A percentile compares a stretch with the other conserved stretches of the same genome.
Conservation (phyloP, 768 basidiomycete genomes). For the Leccinum fibrillosum region DNA sequence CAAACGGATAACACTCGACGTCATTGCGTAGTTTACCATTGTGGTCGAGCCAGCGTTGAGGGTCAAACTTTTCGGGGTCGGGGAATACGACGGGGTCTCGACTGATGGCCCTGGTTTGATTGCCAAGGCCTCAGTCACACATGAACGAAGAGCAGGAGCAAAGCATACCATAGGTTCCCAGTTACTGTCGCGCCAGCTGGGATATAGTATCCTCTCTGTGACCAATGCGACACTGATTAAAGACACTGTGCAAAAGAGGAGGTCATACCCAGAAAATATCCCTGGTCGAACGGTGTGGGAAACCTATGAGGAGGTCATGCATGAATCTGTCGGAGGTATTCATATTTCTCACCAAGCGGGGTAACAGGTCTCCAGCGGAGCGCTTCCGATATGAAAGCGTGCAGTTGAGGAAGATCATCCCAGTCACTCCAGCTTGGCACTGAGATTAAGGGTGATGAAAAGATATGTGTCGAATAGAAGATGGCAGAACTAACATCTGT, state of each 20-base stretch:
- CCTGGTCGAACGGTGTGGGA: slow-evolving; percentile 59
- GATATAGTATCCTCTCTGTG: slow-evolving; percentile 20
- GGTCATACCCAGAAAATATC: slow-evolving; percentile 57
- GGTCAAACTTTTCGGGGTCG: slow-evolving; percentile 55
- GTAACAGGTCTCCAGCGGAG: slow-evolving; percentile 38
- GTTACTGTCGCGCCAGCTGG: slow-evolving; percentile 22
- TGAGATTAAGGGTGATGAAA: slow-evolving; percentile 3
- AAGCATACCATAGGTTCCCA: slow-evolving; percentile 21
- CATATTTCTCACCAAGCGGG: slow-evolving; percentile 18
- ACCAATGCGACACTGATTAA: background rate
- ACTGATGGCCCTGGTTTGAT: slow-evolving; percentile 41
- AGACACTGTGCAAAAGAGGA: slow-evolving; percentile 23
- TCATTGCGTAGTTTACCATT: slow-evolving; percentile 46
- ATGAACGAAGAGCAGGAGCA: background rate
- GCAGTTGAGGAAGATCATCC: slow-evolving; percentile 32
- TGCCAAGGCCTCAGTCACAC: background rate
- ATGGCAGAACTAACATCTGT: slow-evolving; percentile 16
- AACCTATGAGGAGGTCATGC: slow-evolving; percentile 25
- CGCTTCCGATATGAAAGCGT: slow-evolving; percentile 36
- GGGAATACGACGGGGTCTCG: slow-evolving; percentile 55
- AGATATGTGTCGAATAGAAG: background rate
- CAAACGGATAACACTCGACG: slow-evolving; percentile 47
- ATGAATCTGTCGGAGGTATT: too few relatives aligned
- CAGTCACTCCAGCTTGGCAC: slow-evolving; percentile 38
- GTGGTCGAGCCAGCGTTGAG: slow-evolving; percentile 49